phyloP scores from a whole-genome alignment of 805 yeast species.

The Saccharomycopsis selenospora region DNA sequence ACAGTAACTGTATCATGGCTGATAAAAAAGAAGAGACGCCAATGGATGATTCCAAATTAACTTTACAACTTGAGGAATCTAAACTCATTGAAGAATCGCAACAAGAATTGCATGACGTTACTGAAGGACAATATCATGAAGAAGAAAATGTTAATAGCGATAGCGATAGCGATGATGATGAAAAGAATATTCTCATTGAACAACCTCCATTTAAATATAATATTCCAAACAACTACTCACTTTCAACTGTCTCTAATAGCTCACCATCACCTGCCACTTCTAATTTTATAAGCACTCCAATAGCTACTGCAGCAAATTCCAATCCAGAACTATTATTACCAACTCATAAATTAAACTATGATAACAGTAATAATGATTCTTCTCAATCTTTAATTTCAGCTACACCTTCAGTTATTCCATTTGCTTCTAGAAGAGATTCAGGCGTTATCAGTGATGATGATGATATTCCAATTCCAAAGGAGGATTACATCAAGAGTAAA shows the following conservation, averaged over 20 bases:
- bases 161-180: too few relatives aligned
- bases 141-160: too few relatives aligned
- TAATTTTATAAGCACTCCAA: neutral
- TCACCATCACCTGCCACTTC: neutral
- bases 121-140: too few relatives aligned
- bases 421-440: neutral
- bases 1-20: slow-evolving; percentile 1
- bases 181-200: too few relatives aligned
- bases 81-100: too few relatives aligned
- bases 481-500: slow-evolving; percentile 3
- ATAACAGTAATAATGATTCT: neutral
- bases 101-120: too few relatives aligned
- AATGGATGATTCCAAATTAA: too few relatives aligned
- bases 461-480: slow-evolving; percentile 21
- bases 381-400: neutral
- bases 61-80: too few relatives aligned
- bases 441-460: slow-evolving; percentile 15
- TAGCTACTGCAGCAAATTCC: neutral
- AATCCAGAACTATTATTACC: neutral
- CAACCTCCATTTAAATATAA: slow-evolving; percentile 3
- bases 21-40: too few relatives aligned
- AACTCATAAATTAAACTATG: neutral
- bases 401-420: neutral
- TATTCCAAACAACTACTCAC: slow-evolving; percentile 20
- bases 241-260: slow-evolving; percentile 7